Conservation (phyloP, 768 basidiomycete species). For the Floccularia luteovirens region DNA sequence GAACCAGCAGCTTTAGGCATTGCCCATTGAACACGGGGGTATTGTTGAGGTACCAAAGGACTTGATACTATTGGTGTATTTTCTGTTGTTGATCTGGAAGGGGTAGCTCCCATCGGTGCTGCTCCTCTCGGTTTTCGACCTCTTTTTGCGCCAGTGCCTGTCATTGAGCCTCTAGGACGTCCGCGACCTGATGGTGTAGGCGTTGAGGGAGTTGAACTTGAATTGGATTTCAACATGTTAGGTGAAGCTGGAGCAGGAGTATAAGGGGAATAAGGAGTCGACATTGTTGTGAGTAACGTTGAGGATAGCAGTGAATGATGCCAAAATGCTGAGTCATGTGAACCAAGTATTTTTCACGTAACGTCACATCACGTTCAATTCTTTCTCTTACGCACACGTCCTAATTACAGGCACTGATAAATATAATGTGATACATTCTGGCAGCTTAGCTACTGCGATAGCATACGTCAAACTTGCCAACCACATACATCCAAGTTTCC, state of each 20-base stretch:
- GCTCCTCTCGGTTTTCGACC: conserved; percentile 40
- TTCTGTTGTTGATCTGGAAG: conserved; percentile 19
- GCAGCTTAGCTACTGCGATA: no score
- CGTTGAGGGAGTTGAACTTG: conserved; percentile 7
- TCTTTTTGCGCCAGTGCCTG: conserved; percentile 29
- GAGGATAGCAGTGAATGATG: no score
- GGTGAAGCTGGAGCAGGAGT: not conserved
- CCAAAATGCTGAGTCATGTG: no score
- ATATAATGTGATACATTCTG: no score
- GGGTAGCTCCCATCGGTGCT: conserved; percentile 16
- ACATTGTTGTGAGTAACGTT: no score
- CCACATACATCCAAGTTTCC: no score
- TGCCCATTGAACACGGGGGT: conserved; percentile 6
- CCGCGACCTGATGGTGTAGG: conserved; percentile 22
- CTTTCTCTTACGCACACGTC: no score
- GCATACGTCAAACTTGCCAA: no score
- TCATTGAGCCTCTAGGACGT: conserved; percentile 19
- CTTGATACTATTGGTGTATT: conserved; percentile 8
- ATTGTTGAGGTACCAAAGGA: conserved; percentile 2
- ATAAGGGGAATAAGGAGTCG: not conserved
- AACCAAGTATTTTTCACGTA: no score
- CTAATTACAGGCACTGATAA: no score
- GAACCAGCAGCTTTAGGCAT: conserved; percentile 7
- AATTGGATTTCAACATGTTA: not conserved
- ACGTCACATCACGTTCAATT: no score